phyloP scores from a whole-genome alignment of 208 protist genomes.

The Trichomonas gallinae region DNA sequence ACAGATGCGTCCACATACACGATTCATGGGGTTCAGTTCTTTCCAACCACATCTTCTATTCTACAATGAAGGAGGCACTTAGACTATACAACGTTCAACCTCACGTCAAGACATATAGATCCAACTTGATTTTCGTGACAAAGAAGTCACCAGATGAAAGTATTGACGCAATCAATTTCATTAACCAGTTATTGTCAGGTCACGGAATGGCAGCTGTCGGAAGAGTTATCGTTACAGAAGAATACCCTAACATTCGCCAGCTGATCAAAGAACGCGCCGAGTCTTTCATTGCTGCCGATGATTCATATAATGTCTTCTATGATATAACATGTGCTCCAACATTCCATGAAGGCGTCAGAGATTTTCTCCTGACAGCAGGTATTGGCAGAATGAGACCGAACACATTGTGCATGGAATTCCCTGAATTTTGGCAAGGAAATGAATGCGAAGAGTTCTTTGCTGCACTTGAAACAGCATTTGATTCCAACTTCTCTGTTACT shows the following conservation, averaged over 20 bases:
- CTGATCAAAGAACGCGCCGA: not conserved
- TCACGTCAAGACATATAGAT: not conserved
- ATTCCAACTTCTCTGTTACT: not conserved
- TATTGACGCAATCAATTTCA: not conserved
- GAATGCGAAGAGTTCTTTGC: not conserved
- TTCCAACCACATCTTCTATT: not conserved
- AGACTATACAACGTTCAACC: constrained; percentile 8
- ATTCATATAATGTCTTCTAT: not conserved
- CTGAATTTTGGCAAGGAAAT: not conserved
- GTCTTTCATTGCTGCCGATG: not conserved
- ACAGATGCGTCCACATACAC: not conserved
- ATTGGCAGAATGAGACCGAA: not conserved
- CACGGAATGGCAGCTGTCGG: constrained; percentile 9
- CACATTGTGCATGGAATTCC: not conserved
- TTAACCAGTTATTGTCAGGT: not conserved
- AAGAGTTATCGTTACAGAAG: not conserved
- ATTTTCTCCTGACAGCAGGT: not conserved
- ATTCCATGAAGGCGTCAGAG: not conserved
- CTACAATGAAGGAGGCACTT: not conserved
- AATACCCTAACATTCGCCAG: not conserved
- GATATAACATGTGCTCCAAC: not conserved
- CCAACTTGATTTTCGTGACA: not conserved
- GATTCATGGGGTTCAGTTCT: not conserved
- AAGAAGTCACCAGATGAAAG: not conserved
- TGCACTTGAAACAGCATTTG: not conserved